A percentile compares a stretch with the other conserved stretches of the same genome.
Evolutionary conservation across 495 filamentous ascomycete genomes (phyloP).

Genomic region (Neurospora sp.): DNA sequence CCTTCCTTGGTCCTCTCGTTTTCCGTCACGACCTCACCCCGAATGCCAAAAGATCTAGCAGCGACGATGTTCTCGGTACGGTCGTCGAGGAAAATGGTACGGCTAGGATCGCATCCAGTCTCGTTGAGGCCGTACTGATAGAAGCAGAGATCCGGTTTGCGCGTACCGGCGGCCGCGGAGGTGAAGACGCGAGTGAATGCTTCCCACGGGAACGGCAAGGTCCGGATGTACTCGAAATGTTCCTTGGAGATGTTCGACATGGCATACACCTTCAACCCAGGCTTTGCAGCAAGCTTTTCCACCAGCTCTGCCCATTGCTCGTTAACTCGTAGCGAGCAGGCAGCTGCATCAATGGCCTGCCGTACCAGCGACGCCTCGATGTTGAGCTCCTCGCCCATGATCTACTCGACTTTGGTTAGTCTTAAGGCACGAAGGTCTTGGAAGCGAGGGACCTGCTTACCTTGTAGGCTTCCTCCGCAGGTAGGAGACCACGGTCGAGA

Average conservation of each 20-base stretch:
- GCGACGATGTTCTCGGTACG: constrained; percentile 14
- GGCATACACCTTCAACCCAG: background rate
- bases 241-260: constrained; percentile 10
- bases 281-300: background rate
- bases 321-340: background rate
- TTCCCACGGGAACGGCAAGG: constrained; percentile 11
- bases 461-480: background rate
- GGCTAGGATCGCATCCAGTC: constrained; percentile 6
- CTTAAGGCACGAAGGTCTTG: background rate
- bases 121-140: constrained; percentile 13
- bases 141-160: constrained; percentile 20
- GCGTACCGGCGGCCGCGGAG: constrained; percentile 12
- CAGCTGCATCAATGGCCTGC: background rate
- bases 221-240: constrained; percentile 6
- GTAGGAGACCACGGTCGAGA: background rate
- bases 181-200: constrained; percentile 11
- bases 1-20: background rate
- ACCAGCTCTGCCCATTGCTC: background rate
- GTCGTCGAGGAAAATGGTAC: constrained; percentile 17
- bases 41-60: constrained; percentile 13
- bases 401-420: background rate
- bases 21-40: background rate
- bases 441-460: background rate
- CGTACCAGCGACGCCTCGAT: background rate
- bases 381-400: background rate